phyloP scores from a whole-genome alignment of 176 grass and related monocot species.

The Chloris gayana region DNA sequence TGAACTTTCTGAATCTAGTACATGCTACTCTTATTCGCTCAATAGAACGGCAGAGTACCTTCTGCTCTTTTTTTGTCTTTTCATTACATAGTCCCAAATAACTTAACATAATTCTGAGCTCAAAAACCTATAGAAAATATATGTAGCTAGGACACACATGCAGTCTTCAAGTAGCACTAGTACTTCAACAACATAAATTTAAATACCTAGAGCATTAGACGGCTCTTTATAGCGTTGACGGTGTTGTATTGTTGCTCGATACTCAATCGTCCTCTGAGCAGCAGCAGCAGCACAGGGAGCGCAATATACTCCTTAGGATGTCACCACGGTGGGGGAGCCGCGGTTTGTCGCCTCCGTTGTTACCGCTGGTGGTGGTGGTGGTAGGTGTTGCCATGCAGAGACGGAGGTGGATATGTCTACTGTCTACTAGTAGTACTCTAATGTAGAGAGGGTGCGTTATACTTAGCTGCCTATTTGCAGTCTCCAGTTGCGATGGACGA shows the following conservation, averaged over 20 bases:
- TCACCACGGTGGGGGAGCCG: background rate
- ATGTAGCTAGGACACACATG: background rate
- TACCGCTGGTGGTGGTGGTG: background rate
- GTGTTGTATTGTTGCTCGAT: background rate
- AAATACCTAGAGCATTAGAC: background rate
- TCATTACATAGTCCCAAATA: background rate
- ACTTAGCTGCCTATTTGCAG: slow-evolving; percentile 15
- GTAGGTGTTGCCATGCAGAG: slow-evolving; percentile 5
- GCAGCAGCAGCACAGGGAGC: slow-evolving; percentile 34
- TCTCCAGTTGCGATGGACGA: background rate
- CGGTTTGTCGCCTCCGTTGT: background rate
- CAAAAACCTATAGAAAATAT: background rate
- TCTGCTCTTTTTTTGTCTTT: background rate
- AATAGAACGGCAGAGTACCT: background rate
- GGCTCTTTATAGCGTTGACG: background rate
- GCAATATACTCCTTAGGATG: slow-evolving; percentile 25
- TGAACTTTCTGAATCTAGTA: background rate
- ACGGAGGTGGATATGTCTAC: background rate
- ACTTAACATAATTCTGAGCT: background rate
- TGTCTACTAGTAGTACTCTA: background rate
- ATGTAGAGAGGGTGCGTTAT: background rate
- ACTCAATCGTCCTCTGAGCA: background rate
- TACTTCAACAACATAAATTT: background rate
- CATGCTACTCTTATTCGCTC: too few relatives aligned
- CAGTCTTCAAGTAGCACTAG: background rate